phyloP scores from a whole-genome alignment of 1,284 basidiomycete species.

The Pseudozyma hubeiensis region DNA sequence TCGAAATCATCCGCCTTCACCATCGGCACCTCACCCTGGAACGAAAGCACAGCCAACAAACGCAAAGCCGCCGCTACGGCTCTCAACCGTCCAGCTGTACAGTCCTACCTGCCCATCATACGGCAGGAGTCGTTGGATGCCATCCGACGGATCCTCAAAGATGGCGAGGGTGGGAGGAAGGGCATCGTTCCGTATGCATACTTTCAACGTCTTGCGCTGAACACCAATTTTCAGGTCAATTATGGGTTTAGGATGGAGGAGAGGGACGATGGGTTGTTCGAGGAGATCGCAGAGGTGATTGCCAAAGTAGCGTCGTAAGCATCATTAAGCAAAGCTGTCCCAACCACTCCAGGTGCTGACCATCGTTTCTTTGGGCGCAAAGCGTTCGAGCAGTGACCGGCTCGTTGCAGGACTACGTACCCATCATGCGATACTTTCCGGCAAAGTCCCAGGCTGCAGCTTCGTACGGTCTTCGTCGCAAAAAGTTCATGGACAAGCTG shows the following conservation, averaged over 20 bases:
- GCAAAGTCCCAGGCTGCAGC: neutral
- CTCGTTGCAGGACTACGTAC: constrained; percentile 4
- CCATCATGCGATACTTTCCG: neutral
- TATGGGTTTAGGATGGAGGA: constrained; percentile 4
- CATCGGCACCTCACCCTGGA: constrained; percentile 4
- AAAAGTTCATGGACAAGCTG: constrained; percentile 5
- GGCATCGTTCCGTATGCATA: constrained; percentile 1
- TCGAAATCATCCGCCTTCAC: constrained; percentile 3
- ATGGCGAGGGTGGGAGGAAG: neutral
- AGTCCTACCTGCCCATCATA: constrained; percentile 6
- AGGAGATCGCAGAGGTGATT: constrained; percentile 4
- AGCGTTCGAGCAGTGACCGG: constrained; percentile 2
- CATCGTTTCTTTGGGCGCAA: neutral
- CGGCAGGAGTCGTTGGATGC: constrained; percentile 1
- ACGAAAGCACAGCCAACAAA: constrained; percentile 3
- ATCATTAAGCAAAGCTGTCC: neutral
- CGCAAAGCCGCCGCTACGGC: constrained; percentile 3
- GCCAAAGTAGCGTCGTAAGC: constrained; percentile 2
- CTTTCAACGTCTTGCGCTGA: constrained; percentile 4
- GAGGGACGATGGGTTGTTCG: constrained; percentile 2
- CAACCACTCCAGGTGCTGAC: neutral
- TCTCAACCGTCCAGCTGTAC: neutral
- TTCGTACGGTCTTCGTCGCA: constrained; percentile 1
- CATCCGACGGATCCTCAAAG: constrained; percentile 2
- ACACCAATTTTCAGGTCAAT: constrained; percentile 5